These are phyloP conservation scores for Trichoderma harzianum DNA, from an alignment of 2,329 filamentous ascomycete genomes.

Conservation along the genomic window DNA sequence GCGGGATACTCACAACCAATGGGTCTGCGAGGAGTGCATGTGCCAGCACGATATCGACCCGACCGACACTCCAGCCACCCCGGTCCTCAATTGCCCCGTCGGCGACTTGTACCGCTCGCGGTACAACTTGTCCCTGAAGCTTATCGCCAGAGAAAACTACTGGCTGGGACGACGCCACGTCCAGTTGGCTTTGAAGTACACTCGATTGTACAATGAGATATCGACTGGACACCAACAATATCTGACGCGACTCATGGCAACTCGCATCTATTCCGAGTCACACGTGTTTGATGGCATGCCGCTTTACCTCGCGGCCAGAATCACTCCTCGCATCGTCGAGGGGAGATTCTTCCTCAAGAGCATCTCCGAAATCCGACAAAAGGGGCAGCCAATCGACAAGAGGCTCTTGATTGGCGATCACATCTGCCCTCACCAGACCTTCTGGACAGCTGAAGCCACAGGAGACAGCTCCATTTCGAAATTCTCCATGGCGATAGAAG, in stretches of 20 bases:
- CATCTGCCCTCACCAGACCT: background rate
- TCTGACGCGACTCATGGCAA: background rate
- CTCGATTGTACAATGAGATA: background rate
- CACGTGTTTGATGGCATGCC: background rate
- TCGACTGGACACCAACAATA: background rate
- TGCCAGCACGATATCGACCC: background rate
- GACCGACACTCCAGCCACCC: background rate
- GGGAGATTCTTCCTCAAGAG: background rate
- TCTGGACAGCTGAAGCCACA: background rate
- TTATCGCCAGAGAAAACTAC: background rate
- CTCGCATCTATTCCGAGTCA: background rate
- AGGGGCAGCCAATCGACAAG: background rate
- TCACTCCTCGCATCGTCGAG: background rate
- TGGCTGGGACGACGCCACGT: constrained; percentile 5
- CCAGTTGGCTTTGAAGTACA: constrained; percentile 20
- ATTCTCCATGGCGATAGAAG: background rate
- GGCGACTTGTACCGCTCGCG: background rate
- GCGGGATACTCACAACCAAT: constrained; percentile 14
- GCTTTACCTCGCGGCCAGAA: background rate
- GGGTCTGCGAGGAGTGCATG: constrained; percentile 20
- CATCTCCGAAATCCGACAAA: background rate
- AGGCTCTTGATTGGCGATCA: background rate
- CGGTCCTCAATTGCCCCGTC: background rate
- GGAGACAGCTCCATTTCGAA: background rate
- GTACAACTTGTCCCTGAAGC: background rate